These are phyloP conservation scores for Candida lessepsii DNA, from an alignment of 805 yeast species.

Conservation along the genomic window DNA sequence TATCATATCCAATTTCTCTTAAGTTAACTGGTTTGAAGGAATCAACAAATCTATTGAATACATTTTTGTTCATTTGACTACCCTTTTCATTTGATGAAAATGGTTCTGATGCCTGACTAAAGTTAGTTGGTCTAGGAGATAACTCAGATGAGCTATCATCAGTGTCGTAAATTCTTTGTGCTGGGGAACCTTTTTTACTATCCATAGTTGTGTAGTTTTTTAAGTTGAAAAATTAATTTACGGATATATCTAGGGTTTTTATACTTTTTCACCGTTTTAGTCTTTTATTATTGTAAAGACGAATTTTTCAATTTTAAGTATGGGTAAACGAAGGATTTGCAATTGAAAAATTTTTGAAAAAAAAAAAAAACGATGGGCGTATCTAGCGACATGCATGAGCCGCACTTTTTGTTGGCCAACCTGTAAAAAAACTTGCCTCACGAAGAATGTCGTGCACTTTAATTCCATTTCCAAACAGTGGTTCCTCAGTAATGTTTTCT, in stretches of 20 bases:
- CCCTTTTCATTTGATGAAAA: neutral
- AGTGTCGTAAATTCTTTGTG: slow-evolving; percentile 5
- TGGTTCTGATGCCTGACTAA: neutral
- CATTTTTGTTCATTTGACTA: slow-evolving; percentile 4
- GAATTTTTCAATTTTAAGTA: slow-evolving; percentile 5
- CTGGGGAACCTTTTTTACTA: slow-evolving; percentile 7
- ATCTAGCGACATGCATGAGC: slow-evolving; percentile 4
- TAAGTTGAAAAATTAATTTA: neutral
- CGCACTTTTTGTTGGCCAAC: neutral
- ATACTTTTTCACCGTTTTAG: slow-evolving; percentile 2
- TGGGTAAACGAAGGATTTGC: neutral
- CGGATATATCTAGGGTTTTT: neutral
- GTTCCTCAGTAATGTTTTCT: neutral
- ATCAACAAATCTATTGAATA: slow-evolving; percentile 22
- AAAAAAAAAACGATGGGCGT: too few relatives aligned
- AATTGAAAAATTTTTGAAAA: too few relatives aligned
- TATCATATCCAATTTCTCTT: slow-evolving; percentile 42
- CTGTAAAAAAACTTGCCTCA: neutral
- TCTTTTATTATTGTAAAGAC: too few relatives aligned
- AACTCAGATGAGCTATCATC: slow-evolving; percentile 3
- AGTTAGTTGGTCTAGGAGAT: neutral
- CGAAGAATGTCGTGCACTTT: neutral
- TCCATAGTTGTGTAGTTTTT: neutral
- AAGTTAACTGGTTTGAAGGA: slow-evolving; percentile 39
- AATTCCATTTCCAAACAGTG: neutral